phyloP scores from a whole-genome alignment of 2,329 filamentous ascomycete species.

The Pleoardoris graminearum region DNA sequence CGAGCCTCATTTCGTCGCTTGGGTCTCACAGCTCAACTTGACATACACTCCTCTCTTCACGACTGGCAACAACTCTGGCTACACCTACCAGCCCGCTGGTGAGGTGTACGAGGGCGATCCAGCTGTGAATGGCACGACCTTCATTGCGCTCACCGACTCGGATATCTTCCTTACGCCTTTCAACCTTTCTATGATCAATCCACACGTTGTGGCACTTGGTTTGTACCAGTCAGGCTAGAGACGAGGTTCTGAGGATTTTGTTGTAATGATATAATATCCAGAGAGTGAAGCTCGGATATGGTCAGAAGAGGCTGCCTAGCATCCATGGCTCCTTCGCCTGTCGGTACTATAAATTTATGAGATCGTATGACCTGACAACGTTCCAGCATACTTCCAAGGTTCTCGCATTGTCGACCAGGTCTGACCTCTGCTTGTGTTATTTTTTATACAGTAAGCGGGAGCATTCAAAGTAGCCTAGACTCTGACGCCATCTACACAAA shows the following conservation, averaged over 20 bases:
- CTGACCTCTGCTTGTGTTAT: no score
- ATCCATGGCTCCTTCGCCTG: no score
- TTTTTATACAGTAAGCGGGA: no score
- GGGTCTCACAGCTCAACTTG: slow-evolving; percentile 71
- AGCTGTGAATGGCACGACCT: slow-evolving; percentile 76
- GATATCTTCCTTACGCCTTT: slow-evolving; percentile 73
- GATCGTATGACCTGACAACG: no score
- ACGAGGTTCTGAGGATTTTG: background rate
- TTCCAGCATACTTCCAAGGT: no score
- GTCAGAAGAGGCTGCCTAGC: no score
- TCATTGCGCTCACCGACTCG: slow-evolving; percentile 72
- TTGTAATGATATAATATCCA: background rate
- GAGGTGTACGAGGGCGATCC: slow-evolving; percentile 70
- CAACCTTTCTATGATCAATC: slow-evolving; percentile 73
- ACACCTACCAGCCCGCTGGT: slow-evolving; percentile 72
- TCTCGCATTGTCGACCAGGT: no score
- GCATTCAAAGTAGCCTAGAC: no score
- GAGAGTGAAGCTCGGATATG: no score
- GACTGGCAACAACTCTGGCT: slow-evolving; percentile 64
- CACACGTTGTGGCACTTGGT: slow-evolving; percentile 73
- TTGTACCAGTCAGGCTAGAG: slow-evolving; percentile 74
- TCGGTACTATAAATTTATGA: no score
- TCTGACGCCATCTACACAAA: no score
- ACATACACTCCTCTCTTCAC: slow-evolving; percentile 62
- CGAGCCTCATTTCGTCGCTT: slow-evolving; percentile 68